phyloP scores from a whole-genome alignment of 768 basidiomycete species.

The Lactarius trivialis region DNA sequence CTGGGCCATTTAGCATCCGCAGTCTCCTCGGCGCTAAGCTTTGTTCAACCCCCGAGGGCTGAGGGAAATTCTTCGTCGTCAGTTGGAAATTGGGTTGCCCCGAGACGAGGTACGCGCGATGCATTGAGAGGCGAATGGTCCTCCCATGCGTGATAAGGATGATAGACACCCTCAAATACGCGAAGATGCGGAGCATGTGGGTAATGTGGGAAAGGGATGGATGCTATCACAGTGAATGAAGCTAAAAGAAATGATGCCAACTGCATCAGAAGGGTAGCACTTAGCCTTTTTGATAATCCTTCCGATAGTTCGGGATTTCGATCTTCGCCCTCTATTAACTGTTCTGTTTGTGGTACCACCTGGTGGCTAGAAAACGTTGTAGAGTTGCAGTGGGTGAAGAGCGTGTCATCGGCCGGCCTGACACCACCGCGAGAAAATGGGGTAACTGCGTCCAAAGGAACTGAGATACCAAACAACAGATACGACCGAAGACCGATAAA shows the following conservation, averaged over 20 bases:
- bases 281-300: slow-evolving; percentile 71
- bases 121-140: slow-evolving; percentile 13
- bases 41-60: not conserved
- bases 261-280: not conserved
- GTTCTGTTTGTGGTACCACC: slow-evolving; percentile 22
- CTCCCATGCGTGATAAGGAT: slow-evolving; percentile 30
- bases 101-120: slow-evolving; percentile 3
- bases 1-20: slow-evolving; percentile 1
- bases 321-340: slow-evolving; percentile 23
- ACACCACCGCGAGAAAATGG: not conserved
- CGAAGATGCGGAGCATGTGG: slow-evolving; percentile 35
- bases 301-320: not conserved
- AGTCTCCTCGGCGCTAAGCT: slow-evolving; percentile 4
- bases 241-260: no score
- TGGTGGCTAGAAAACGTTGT: slow-evolving; percentile 37
- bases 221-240: slow-evolving; percentile 59
- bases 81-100: slow-evolving; percentile 3
- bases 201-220: slow-evolving; percentile 37
- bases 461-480: slow-evolving; percentile 54
- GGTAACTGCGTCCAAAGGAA: not conserved
- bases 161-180: slow-evolving; percentile 32
- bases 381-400: slow-evolving; percentile 49
- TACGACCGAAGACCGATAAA: slow-evolving; percentile 60
- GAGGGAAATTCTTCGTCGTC: not conserved
- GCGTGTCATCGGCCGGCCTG: slow-evolving; percentile 25